A percentile compares a stretch with the other conserved stretches of the same genome.
These are phyloP conservation scores for Penicillium sp. DNA, from an alignment of 2,329 filamentous ascomycete species.

Conservation along the genomic window DNA sequence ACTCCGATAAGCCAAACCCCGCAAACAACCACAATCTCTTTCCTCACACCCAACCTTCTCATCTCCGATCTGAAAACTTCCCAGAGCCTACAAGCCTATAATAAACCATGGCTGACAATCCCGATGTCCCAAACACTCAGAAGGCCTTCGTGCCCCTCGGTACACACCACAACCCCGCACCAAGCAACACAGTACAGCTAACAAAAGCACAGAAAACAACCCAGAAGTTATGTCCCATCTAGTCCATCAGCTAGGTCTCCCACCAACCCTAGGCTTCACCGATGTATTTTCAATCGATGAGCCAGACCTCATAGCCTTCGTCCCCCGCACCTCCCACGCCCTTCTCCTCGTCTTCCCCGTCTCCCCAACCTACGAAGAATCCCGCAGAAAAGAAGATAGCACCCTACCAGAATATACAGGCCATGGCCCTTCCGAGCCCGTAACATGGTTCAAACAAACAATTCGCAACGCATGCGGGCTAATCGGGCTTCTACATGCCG, in stretches of 20 bases:
- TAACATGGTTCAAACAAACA: conserved; percentile 93
- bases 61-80: background rate
- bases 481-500: conserved; percentile 82
- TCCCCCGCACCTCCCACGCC: conserved; percentile 84
- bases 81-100: background rate
- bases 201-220: conserved; percentile 62
- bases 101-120: conserved; percentile 30
- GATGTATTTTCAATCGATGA: conserved; percentile 93
- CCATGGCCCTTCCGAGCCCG: conserved; percentile 68
- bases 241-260: conserved; percentile 79
- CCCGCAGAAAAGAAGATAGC: conserved; percentile 72
- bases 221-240: conserved; percentile 85
- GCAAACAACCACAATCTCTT: background rate
- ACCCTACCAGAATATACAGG: conserved; percentile 64
- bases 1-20: background rate
- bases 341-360: conserved; percentile 92
- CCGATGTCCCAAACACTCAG: conserved; percentile 39
- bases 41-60: background rate
- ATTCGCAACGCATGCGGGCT: conserved; percentile 91
- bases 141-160: conserved; percentile 53
- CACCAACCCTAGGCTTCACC: conserved; percentile 73
- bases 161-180: conserved; percentile 18
- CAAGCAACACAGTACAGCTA: conserved; percentile 2
- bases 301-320: conserved; percentile 76
- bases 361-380: conserved; percentile 73